phyloP scores from a whole-genome alignment of 83 land plant genomes.

The Thuja plicata region DNA sequence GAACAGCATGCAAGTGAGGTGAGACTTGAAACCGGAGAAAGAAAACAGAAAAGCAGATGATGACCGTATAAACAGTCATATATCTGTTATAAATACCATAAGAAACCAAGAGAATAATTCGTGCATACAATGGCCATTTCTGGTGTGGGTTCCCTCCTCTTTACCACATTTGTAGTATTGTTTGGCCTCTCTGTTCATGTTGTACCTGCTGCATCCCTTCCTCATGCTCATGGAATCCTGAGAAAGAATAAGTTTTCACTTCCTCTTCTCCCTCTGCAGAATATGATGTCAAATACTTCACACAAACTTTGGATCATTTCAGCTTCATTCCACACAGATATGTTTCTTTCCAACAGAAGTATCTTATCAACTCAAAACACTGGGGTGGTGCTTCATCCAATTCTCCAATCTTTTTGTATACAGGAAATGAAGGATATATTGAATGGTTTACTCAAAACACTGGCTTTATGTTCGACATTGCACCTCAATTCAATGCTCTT shows the following conservation, averaged over 20 bases:
- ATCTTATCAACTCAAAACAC: slow-evolving; percentile 55
- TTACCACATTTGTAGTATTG: background rate
- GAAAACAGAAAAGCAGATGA: no score
- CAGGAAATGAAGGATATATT: slow-evolving; percentile 85
- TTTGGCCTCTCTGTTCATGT: background rate
- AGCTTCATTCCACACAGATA: slow-evolving; percentile 19
- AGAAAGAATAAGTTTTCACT: background rate
- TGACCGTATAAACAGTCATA: no score
- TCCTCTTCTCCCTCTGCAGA: background rate
- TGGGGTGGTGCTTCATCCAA: slow-evolving; percentile 53
- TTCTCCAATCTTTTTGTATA: slow-evolving; percentile 79
- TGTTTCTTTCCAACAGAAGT: slow-evolving; percentile 60
- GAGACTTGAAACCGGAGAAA: no score
- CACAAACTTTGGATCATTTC: slow-evolving; percentile 22
- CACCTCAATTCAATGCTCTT: slow-evolving; percentile 75
- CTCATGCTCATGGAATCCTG: background rate
- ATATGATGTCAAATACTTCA: slow-evolving; percentile 8
- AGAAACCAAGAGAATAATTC: no score
- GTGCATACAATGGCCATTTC: no score
- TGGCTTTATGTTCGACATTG: slow-evolving; percentile 82
- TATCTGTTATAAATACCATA: no score
- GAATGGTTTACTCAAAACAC: slow-evolving; percentile 90
- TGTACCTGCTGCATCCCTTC: background rate
- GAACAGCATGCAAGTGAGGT: no score
- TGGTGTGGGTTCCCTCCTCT: background rate